Base-by-base conservation (phyloP, 139 green algal genomes). In the Volvox reticuliferus region DNA sequence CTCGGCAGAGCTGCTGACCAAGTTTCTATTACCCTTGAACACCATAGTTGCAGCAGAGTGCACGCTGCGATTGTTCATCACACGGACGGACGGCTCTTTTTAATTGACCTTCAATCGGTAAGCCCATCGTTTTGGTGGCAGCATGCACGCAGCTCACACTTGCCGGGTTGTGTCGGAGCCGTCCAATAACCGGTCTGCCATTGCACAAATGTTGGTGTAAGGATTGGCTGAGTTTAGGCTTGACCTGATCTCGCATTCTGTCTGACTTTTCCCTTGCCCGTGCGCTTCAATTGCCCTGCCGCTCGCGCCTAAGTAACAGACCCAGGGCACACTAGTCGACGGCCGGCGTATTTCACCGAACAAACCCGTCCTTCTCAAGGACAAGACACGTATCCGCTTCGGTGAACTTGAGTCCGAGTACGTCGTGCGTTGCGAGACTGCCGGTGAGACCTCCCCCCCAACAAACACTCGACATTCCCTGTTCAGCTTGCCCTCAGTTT, bases 1-100 rank as follows among this genome's bases (percentile, higher is more conserved):
- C 91, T 94, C 26, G 92, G 92, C 21, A 90, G 93, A 30, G 92
- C 91, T 18, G 88, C 95, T 22, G 93, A 94, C 2, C 79, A 87
- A 61, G 93, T 94, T 71, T 89, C 94, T 30, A 88, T 97, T 17
- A 20, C 68, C 0, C 55, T 97, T 2, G 76, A 92, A 20, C 80
- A 96, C 86, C 32, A 90, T 6, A 79, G 61, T 12, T 88, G 87
- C 61, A 94, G 87, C 2, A 62, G 94, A 3, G 55, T 93, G 17
- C 96, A 97, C 88, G 96, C 96, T 14, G 96, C 95, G 14, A 71
- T 98, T 0, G 95, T 97, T n/a, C 95, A 97, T 77, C 95, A 97
- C 76, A 37, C 91, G 2, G 96, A 98, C 91, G 96, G 95, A 2
- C 93, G 96, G 9, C 44, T 96, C 19, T 98, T 95, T 73, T 32